Conservation (phyloP, 1,284 basidiomycete genomes). For the Puccinia hordei region DNA sequence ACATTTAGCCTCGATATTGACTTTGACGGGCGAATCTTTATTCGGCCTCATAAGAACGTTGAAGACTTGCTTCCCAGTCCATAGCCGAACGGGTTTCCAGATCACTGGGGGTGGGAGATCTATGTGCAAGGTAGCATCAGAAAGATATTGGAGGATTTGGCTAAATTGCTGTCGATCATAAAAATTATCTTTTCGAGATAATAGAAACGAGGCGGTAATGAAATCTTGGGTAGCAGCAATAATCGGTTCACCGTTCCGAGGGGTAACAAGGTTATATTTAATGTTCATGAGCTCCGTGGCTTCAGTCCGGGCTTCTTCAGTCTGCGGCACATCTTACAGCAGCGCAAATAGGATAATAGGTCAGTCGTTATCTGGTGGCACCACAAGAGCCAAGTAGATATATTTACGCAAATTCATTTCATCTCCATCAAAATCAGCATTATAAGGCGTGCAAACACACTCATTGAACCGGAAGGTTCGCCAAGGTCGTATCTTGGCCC, state of each 20-base stretch:
- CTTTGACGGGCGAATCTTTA: conserved; percentile 75
- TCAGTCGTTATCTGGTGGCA: conserved; percentile 55
- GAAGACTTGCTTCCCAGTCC: conserved; percentile 99
- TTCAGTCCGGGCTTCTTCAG: conserved; percentile 96
- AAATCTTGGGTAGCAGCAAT: conserved; percentile 98
- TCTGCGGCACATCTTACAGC: conserved; percentile 81
- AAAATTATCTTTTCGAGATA: conserved; percentile 89
- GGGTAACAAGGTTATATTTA: conserved; percentile 95
- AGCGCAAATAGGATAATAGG: conserved; percentile 55
- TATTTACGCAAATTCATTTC: conserved; percentile 87
- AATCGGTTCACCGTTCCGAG: conserved; percentile 95
- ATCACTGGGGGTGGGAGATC: conserved; percentile 94
- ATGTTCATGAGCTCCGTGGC: conserved; percentile 97
- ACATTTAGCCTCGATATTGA: conserved; percentile 97
- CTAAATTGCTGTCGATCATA: conserved; percentile 93
- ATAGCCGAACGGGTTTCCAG: conserved; percentile 86
- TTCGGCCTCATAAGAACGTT: conserved; percentile 95
- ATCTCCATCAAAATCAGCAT: conserved; percentile 99
- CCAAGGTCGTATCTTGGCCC: conserved; percentile 95
- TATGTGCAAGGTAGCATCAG: conserved; percentile 86
- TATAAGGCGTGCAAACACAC: conserved; percentile 99
- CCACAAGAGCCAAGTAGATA: conserved; percentile 55
- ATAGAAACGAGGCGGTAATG: conserved; percentile 93
- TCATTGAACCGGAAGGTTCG: conserved; percentile 96
- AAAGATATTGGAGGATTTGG: conserved; percentile 93